Conservation (phyloP, 306 rosid genomes). For the Acmispon strigosus region DNA sequence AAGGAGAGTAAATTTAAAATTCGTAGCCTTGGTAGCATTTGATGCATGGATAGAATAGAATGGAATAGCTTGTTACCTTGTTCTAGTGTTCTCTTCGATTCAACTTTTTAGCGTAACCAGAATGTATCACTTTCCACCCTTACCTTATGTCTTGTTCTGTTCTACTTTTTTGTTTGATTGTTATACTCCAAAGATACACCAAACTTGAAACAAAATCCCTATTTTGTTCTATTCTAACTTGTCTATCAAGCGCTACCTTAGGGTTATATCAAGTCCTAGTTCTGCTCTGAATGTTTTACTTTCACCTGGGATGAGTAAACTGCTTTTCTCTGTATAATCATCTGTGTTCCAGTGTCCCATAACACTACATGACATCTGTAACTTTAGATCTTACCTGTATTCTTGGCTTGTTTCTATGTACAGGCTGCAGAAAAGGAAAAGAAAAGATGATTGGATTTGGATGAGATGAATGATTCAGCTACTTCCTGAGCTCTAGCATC, state of each 20-base stretch:
- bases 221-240: neutral
- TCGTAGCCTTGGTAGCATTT: neutral
- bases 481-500: neutral
- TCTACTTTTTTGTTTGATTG: neutral
- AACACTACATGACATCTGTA: neutral
- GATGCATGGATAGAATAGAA: neutral
- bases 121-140: no score
- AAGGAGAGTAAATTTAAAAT: neutral
- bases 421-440: conserved; percentile 68
- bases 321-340: neutral
- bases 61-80: neutral
- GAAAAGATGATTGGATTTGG: neutral
- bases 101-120: no score
- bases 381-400: conserved; percentile 16
- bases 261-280: neutral
- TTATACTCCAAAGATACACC: neutral
- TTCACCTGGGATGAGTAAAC: neutral
- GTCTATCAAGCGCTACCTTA: neutral
- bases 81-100: neutral
- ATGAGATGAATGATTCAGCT: neutral
- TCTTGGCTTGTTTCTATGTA: conserved; percentile 23
- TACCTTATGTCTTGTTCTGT: no score
- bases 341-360: neutral
- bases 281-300: conserved; percentile 7
- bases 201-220: neutral